Base-by-base conservation (phyloP, 352 stramenopile species). In the Pythium plurisporium region DNA sequence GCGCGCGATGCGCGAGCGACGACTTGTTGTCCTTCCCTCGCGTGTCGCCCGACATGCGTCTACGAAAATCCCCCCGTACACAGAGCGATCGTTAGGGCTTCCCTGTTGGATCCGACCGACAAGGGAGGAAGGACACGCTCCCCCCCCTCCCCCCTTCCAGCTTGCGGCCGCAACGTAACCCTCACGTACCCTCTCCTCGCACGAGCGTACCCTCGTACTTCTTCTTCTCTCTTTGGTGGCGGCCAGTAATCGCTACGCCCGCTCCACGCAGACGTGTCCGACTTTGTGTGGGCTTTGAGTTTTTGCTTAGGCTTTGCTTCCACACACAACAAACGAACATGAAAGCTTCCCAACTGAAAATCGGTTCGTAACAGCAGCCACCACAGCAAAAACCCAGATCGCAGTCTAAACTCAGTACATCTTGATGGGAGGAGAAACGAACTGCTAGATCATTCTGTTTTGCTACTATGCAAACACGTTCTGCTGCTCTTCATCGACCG, bases 401-500 rank as follows among this genome's bases (percentile, higher is more conserved):
- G 11, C 17, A 17, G 19, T 15, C 29, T 22, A 44, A 59, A 34
- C 17, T 25, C 26, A 59, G 41, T 59, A 59, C 40, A 36, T 53
- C n/a, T n/a, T n/a, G n/a, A n/a, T n/a, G n/a, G n/a, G n/a, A n/a
- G n/a, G n/a, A n/a, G n/a, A n/a, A n/a, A n/a, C n/a, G n/a, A n/a
- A 33, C 36, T 36, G 19, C 5, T 33, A 50, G 6, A 50, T 5
- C 10, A 22, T 23, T 23, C 43, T 26, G 20, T 26, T 26, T 38
- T 38, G 33, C 33, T 15, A 38, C 41, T 66, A 94, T 3, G 78
- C 79, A 53, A 95, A 93, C 10, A 95, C 79, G 31, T 93, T 86
- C 63, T 92, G 82, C 65, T 92, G 81, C 65, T 99, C 89, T 33
- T 99, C 92, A 37, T 98, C 83, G 60, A 96, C 81, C 9, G 89